Base-by-base conservation (phyloP, 192 early-diverging fungal species). In the Umbelopsis sp. region DNA sequence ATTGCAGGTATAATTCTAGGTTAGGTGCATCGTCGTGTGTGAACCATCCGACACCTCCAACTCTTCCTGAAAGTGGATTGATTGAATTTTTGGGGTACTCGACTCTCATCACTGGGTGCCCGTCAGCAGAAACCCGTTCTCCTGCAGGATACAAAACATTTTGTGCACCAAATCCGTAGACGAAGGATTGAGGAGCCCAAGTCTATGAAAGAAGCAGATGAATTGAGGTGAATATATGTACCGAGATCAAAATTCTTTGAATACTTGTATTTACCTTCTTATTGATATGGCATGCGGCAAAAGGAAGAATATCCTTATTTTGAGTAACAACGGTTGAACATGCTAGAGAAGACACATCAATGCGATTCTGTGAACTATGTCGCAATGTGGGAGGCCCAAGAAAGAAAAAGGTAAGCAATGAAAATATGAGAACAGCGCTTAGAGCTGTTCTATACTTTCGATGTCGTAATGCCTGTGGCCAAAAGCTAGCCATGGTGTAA, bases 1-100 rank as follows among this genome's bases (percentile, higher is more conserved):
- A 89, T 44, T 83, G 78, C 32, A 88, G 11, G 34, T 71, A 71
- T 3, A 36, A 22, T 17, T 52, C 70, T n/a, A 56, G 31, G 1
- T n/a, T 22, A 9, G 29, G 9, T 0, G 51, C 21, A 21, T 20
- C 22, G 6, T 45, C 22, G 10, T 38, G 50, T 7, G 70, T 71
- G 53, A 41, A 56, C 41, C 50, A 71, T 12, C 70, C 70, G 6
- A 71, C 52, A 20, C 70, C 70, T 51, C 70, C 70, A 3, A 71
- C 70, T 11, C 70, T 51, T 20, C 70, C 70, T 4, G 70, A 71
- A 16, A 44, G 26, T 12, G 70, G 70, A 71, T 71, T 71, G 53
- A 71, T 71, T 2, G 70, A 71, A 53, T 71, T 56, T 36, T 71
- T 71, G 70, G 70, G 70, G 43, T 71, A 71, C 22, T 54, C 41